A percentile compares a stretch with the other conserved stretches of the same genome.
These are phyloP conservation scores for Neopestalotiopsis clavispora DNA, from an alignment of 2,329 filamentous ascomycete genomes.

Conservation along the genomic window DNA sequence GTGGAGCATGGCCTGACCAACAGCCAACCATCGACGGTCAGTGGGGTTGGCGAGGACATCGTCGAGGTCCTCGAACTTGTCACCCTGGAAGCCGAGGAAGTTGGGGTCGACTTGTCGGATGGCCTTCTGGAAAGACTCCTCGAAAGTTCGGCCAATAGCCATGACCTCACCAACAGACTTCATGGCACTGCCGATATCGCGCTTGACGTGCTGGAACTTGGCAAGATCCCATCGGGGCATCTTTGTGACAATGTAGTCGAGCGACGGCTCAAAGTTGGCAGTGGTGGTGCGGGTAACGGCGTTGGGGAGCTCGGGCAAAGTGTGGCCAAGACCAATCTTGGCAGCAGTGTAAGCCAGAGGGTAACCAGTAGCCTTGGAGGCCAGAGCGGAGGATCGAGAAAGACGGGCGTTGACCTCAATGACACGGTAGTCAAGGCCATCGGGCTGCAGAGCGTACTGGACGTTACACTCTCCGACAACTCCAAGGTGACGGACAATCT, in stretches of 20 bases:
- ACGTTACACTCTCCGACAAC: slow-evolving; percentile 99
- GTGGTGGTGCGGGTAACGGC: slow-evolving; percentile 98
- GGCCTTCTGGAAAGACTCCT: slow-evolving; percentile 99
- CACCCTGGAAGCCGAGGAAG: slow-evolving; percentile 92
- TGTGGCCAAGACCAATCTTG: slow-evolving; percentile 97
- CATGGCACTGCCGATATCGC: slow-evolving; percentile 97
- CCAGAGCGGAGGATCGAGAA: slow-evolving; percentile 93
- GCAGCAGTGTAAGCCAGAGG: slow-evolving; percentile 96
- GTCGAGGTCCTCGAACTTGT: slow-evolving; percentile 92
- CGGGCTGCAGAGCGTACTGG: slow-evolving; percentile 94
- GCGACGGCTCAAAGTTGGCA: slow-evolving; percentile 95
- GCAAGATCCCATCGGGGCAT: slow-evolving; percentile 97
- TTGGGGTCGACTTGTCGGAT: slow-evolving; percentile 95
- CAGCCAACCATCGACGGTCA: slow-evolving; percentile 94
- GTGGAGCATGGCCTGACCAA: slow-evolving; percentile 97
- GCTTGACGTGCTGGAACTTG: slow-evolving; percentile 99
- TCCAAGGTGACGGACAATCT: slow-evolving; percentile 95
- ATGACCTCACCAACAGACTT: slow-evolving; percentile 99
- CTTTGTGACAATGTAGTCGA: slow-evolving; percentile 98
- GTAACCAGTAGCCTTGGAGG: slow-evolving; percentile 97
- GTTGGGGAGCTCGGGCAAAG: slow-evolving; percentile 92
- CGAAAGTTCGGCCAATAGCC: slow-evolving; percentile 97
- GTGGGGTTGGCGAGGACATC: slow-evolving; percentile 89
- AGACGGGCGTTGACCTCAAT: slow-evolving; percentile 99
- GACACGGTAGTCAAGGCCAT: slow-evolving; percentile 96